These are phyloP conservation scores for Salix arbutifolia DNA, from an alignment of 345 rosid genomes.

Conservation along the genomic window DNA sequence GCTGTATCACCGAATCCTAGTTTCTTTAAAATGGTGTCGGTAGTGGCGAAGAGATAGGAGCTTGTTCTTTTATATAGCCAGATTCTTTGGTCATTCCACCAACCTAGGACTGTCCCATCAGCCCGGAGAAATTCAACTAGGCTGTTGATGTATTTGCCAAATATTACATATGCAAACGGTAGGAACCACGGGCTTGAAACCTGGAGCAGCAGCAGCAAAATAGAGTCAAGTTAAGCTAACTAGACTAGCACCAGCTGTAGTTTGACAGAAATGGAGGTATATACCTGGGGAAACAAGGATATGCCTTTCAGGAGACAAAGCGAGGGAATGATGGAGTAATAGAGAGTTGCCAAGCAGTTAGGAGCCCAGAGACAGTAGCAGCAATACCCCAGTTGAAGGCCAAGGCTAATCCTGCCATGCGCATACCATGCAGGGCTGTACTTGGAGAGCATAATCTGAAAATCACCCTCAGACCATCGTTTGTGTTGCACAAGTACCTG, in stretches of 20 bases:
- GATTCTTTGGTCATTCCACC: slow-evolving; percentile 75
- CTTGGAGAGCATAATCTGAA: slow-evolving; percentile 57
- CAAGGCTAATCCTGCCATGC: slow-evolving; percentile 46
- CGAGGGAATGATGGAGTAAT: slow-evolving; percentile 52
- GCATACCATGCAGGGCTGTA: slow-evolving; percentile 59
- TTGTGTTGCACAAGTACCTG: slow-evolving; percentile 65
- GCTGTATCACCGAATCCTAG: slow-evolving; percentile 44
- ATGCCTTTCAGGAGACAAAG: slow-evolving; percentile 56
- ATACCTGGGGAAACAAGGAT: slow-evolving; percentile 69
- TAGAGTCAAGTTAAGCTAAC: neutral
- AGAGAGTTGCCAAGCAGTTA: slow-evolving; percentile 42
- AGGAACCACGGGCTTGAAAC: slow-evolving; percentile 53
- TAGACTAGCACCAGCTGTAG: too few relatives aligned
- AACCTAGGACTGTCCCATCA: slow-evolving; percentile 59
- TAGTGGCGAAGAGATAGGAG: slow-evolving; percentile 58
- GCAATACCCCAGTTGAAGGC: slow-evolving; percentile 45
- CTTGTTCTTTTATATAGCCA: slow-evolving; percentile 75
- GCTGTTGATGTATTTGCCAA: slow-evolving; percentile 29
- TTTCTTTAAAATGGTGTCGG: slow-evolving; percentile 36
- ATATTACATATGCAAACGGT: slow-evolving; percentile 50
- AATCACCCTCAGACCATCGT: slow-evolving; percentile 79
- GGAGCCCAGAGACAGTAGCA: slow-evolving; percentile 55
- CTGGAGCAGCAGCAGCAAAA: slow-evolving; percentile 23
- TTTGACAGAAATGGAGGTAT: neutral
- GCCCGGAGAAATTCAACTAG: slow-evolving; percentile 48